These are phyloP conservation scores for Fusarium albosuccineum DNA, from an alignment of 2,329 filamentous ascomycete genomes.

Conservation along the genomic window DNA sequence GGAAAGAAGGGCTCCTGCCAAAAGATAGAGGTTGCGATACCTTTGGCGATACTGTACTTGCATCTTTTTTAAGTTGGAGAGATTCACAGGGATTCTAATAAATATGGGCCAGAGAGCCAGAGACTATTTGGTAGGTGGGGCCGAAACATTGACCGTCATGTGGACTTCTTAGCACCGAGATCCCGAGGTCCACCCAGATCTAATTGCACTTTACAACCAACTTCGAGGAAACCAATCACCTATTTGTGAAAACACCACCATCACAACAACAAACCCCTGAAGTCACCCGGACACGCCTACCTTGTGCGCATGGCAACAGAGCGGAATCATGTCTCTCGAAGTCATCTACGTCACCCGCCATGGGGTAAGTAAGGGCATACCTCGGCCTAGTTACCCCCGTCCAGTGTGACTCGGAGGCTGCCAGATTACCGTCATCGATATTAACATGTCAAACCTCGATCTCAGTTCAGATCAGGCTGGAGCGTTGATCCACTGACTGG, in stretches of 20 bases:
- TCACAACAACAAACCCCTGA: constrained; percentile 1
- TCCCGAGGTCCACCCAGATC: constrained; percentile 29
- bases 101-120: neutral
- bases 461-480: constrained; percentile 91
- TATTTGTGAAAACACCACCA: neutral
- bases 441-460: constrained; percentile 34
- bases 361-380: constrained; percentile 68
- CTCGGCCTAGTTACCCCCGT: constrained; percentile 2
- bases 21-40: too few relatives aligned
- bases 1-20: too few relatives aligned
- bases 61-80: too few relatives aligned
- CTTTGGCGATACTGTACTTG: too few relatives aligned
- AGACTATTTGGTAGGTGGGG: constrained; percentile 23
- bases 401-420: constrained; percentile 1
- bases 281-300: neutral
- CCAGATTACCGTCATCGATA: constrained; percentile 3
- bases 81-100: too few relatives aligned
- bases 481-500: constrained; percentile 85
- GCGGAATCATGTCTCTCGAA: constrained; percentile 72
- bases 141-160: constrained; percentile 27
- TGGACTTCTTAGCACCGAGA: constrained; percentile 35
- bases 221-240: neutral
- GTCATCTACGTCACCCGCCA: constrained; percentile 81
- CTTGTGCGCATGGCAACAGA: neutral
- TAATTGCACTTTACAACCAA: neutral